Base-by-base conservation (phyloP, 306 rosid genomes). In the Glycine latifolia region DNA sequence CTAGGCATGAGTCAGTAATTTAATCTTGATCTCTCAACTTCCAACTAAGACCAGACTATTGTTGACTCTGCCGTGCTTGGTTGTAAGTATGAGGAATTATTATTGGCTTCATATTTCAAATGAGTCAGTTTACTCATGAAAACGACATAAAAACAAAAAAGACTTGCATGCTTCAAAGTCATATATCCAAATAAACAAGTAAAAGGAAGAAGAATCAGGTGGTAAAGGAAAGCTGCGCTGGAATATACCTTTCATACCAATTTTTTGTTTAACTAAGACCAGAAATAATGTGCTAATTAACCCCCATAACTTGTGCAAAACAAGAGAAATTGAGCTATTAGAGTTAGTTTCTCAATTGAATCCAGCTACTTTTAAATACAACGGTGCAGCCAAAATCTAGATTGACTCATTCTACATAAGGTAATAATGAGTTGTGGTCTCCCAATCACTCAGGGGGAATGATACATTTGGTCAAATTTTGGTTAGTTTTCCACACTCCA, bases 141-240 rank as follows among this genome's bases (percentile, higher is more conserved):
- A 47, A 5, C n/a, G 50, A 44, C 6, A 26, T 26, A 26, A 26
- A 26, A 26, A 26, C 31, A 26, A 26, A 26, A 26, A 26, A 26
- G 58, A 70, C 75, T 62, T 47, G 73, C 39, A 54, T 47, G 73
- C 39, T 39, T 11, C 16, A 61, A 61, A 61, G 67, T 61, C 67
- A 61, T 2, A 61, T 2, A 61, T 61, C 67, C 8, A 61, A 61
- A 61, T 48, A 37, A 67, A 46, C 11, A 75, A 33, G 37, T 49
- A 48, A 56, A 10, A 6, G 39, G 9, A 54, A 63, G 26, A 76
- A 75, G 11, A 58, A 37, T 33, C 10, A 61, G 10, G 35, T 54
- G 47, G 88, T 85, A 81, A 85, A 85, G 26, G n/a, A 85, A 81
- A 16, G 73, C 85, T 71, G 85, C 85, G 73, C 60, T 33, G 3